phyloP scores from a whole-genome alignment of 1,139 yeast genomes.

The Hansenula lynferdii region DNA sequence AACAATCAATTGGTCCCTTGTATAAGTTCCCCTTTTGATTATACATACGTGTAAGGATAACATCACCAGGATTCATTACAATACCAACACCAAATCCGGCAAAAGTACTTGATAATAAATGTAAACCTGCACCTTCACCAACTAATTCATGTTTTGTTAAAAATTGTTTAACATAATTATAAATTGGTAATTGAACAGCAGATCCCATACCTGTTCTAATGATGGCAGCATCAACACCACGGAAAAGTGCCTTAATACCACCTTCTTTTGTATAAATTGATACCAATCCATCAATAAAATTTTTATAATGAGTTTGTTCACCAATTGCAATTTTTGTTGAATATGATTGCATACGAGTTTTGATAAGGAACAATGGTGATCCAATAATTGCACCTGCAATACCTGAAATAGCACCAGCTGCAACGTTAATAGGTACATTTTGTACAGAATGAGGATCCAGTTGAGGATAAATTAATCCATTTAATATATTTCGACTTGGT shows the following conservation, averaged over 20 bases:
- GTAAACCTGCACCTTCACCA: slow-evolving; percentile 64
- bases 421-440: slow-evolving; percentile 60
- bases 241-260: slow-evolving; percentile 74
- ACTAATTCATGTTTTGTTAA: slow-evolving; percentile 40
- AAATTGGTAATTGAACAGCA: slow-evolving; percentile 91
- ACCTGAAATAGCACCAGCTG: slow-evolving; percentile 82
- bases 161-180: slow-evolving; percentile 68
- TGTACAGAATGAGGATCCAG: slow-evolving; percentile 49
- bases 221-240: slow-evolving; percentile 94
- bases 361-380: slow-evolving; percentile 86
- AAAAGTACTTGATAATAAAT: slow-evolving; percentile 67
- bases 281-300: slow-evolving; percentile 60
- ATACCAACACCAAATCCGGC: slow-evolving; percentile 92
- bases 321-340: slow-evolving; percentile 67
- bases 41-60: slow-evolving; percentile 86
- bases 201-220: slow-evolving; percentile 96
- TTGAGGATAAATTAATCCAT: slow-evolving; percentile 51
- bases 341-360: slow-evolving; percentile 95
- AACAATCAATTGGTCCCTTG: slow-evolving; percentile 84
- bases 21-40: slow-evolving; percentile 90
- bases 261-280: slow-evolving; percentile 54
- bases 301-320: slow-evolving; percentile 83
- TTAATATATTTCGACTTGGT: slow-evolving; percentile 65
- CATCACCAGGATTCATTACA: slow-evolving; percentile 98
- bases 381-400: slow-evolving; percentile 86